Evolutionary conservation across 352 stramenopile genomes (phyloP).

Genomic region (Pythium utonaiense): DNA sequence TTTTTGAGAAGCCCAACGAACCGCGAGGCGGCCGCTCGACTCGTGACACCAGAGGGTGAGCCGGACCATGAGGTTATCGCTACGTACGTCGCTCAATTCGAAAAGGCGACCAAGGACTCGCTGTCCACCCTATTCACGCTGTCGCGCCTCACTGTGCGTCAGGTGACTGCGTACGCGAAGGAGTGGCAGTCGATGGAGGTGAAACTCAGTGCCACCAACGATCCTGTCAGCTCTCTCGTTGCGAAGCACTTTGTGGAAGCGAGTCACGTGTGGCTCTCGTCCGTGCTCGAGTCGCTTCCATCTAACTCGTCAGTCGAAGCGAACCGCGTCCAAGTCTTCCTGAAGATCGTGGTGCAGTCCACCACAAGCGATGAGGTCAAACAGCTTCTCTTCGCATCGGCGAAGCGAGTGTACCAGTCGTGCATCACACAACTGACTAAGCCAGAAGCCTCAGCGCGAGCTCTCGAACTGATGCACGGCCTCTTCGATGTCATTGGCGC

Average conservation of each 20-base stretch:
- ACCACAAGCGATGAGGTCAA: background rate
- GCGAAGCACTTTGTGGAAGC: slow-evolving; percentile 12
- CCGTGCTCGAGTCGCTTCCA: slow-evolving; percentile 16
- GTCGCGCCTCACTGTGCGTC: slow-evolving; percentile 28
- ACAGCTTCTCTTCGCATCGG: background rate
- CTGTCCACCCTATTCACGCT: slow-evolving; percentile 40
- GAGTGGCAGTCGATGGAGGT: slow-evolving; percentile 44
- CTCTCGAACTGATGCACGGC: slow-evolving; percentile 43
- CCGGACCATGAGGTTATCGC: slow-evolving; percentile 20
- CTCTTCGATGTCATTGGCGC: slow-evolving; percentile 35
- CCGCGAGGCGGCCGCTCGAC: slow-evolving; percentile 25
- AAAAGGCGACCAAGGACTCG: slow-evolving; percentile 49
- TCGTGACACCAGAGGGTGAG: slow-evolving; percentile 14
- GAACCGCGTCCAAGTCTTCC: slow-evolving; percentile 9
- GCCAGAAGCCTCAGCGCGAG: slow-evolving; percentile 3
- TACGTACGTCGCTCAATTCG: slow-evolving; percentile 58
- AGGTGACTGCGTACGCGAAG: slow-evolving; percentile 37
- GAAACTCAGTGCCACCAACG: slow-evolving; percentile 6
- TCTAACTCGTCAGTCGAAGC: slow-evolving; percentile 7
- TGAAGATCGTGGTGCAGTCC: slow-evolving; percentile 4
- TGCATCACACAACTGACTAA: slow-evolving; percentile 15
- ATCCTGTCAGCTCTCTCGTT: slow-evolving; percentile 11
- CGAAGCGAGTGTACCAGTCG: slow-evolving; percentile 17
- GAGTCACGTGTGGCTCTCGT: slow-evolving; percentile 9
- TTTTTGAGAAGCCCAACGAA: slow-evolving; percentile 48